These are phyloP conservation scores for Lactifluus rugatus DNA, from an alignment of 768 basidiomycete species.

Conservation along the genomic window DNA sequence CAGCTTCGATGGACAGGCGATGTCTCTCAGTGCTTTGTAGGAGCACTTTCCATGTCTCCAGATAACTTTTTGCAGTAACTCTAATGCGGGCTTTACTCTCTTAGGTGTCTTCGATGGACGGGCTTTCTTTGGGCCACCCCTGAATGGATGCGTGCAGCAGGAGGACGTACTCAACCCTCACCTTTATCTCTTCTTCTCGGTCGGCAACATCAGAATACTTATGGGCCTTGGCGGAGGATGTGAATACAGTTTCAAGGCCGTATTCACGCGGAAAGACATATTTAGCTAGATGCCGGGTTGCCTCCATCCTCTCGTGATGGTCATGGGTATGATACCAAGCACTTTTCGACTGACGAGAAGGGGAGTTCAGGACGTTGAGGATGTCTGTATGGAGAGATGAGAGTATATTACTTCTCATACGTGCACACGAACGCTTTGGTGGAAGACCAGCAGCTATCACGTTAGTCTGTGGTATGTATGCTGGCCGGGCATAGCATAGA, in stretches of 20 bases:
- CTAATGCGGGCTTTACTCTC: constrained; percentile 48
- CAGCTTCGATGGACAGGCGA: constrained; percentile 74
- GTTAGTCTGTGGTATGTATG: constrained; percentile 38
- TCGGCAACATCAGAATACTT: constrained; percentile 45
- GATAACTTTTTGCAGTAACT: constrained; percentile 49
- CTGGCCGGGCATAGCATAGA: constrained; percentile 61
- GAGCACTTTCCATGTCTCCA: constrained; percentile 60
- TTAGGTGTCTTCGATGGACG: constrained; percentile 63
- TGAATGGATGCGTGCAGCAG: not conserved
- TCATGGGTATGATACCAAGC: constrained; percentile 30
- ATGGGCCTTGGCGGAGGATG: constrained; percentile 21
- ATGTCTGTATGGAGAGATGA: constrained; percentile 38
- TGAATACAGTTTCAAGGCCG: constrained; percentile 53
- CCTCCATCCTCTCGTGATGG: constrained; percentile 35
- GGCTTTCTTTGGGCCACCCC: constrained; percentile 24
- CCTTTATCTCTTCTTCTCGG: constrained; percentile 64
- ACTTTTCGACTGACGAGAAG: constrained; percentile 30
- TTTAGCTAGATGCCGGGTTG: constrained; percentile 61
- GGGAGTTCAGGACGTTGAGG: constrained; percentile 46
- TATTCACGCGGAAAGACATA: constrained; percentile 82
- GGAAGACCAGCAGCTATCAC: constrained; percentile 57
- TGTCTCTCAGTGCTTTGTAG: constrained; percentile 54
- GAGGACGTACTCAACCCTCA: constrained; percentile 22
- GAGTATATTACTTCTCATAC: not conserved
- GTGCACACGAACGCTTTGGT: constrained; percentile 42